These are phyloP conservation scores for Monilinia polystroma DNA, from an alignment of 2,329 filamentous ascomycete genomes.

Conservation along the genomic window DNA sequence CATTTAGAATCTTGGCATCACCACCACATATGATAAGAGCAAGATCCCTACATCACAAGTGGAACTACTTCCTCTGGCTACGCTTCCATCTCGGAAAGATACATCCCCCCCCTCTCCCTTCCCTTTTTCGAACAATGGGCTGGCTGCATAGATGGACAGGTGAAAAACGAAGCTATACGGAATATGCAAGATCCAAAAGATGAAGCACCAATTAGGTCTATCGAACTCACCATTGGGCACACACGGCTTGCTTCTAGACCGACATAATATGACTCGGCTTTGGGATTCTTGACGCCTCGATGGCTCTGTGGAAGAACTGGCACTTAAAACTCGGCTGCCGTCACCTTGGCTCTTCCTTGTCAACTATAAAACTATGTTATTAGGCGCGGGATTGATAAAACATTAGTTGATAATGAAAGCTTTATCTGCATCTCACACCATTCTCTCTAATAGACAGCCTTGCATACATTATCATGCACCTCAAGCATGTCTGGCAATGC, in stretches of 20 bases:
- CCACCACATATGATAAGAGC: no score
- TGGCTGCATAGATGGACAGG: neutral
- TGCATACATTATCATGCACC: constrained; percentile 26
- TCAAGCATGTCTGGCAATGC: constrained; percentile 20
- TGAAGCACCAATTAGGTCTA: constrained; percentile 8
- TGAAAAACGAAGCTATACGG: neutral
- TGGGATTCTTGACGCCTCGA: constrained; percentile 6
- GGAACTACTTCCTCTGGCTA: neutral
- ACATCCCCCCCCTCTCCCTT: neutral
- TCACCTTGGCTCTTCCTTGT: constrained; percentile 11
- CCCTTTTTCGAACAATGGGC: neutral
- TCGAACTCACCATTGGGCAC: neutral
- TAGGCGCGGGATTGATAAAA: constrained; percentile 9
- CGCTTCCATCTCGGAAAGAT: constrained; percentile 4
- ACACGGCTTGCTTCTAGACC: constrained; percentile 7
- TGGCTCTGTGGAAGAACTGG: constrained; percentile 9
- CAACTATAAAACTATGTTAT: constrained; percentile 1
- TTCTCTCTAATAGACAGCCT: constrained; percentile 17
- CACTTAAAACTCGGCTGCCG: neutral
- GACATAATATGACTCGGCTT: neutral
- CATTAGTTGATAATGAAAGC: neutral
- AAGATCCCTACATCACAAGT: neutral
- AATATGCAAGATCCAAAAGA: neutral
- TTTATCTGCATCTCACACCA: neutral
- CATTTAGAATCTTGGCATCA: constrained; percentile 14